Base-by-base conservation (phyloP, 2,329 filamentous ascomycete species). In the Penicillium brasilianum region DNA sequence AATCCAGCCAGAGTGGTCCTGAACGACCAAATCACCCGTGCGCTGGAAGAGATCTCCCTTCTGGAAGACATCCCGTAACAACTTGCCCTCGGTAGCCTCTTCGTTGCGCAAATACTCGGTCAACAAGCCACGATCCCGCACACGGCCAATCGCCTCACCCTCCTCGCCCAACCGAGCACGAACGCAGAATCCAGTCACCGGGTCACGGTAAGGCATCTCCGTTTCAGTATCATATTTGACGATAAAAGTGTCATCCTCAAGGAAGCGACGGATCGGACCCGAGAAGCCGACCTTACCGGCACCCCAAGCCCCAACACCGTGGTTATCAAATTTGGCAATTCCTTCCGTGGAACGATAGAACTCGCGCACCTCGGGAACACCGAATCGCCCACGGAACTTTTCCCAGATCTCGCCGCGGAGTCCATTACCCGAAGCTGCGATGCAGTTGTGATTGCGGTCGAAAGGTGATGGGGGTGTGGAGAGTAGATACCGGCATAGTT, bases 311-410 rank as follows among this genome's bases (percentile, higher is more conserved):
- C 78, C 78, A 25, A 66, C 68, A 18, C 76, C 78, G 43, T 76
- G 73, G 56, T 83, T 82, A 60, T 82, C 78, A 37, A 78, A 81
- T 37, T 79, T 80, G 7, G 78, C 78, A 1, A 81, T 62, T 2
- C 80, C 81, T 58, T 83, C 81, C 0, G 80, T 83, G 3, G 78
- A 80, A 4, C 80, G 73, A 61, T 82, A 83, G 61, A 82, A 82
- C 60, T 83, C 81, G 8, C 80, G 74, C 43, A 83, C 77, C 66
- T 82, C 81, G 1, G 75, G 73, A 0, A 83, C 74, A 0, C 69
- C 72, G 63, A 81, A 82, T 2, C 80, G 72, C 20, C 74, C 63
- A 36, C 75, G 76, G 70, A 83, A 83, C 37, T 73, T 77, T 50
- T 81, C 76, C 81, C 81, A 83, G 46, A 83, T 80, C 55, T 83